Percentiles rank a stretch among this genome's conserved stretches.
These are phyloP conservation scores for Stachybotrys chlorohalonatus DNA, from an alignment of 2,329 filamentous ascomycete genomes.

Conservation along the genomic window DNA sequence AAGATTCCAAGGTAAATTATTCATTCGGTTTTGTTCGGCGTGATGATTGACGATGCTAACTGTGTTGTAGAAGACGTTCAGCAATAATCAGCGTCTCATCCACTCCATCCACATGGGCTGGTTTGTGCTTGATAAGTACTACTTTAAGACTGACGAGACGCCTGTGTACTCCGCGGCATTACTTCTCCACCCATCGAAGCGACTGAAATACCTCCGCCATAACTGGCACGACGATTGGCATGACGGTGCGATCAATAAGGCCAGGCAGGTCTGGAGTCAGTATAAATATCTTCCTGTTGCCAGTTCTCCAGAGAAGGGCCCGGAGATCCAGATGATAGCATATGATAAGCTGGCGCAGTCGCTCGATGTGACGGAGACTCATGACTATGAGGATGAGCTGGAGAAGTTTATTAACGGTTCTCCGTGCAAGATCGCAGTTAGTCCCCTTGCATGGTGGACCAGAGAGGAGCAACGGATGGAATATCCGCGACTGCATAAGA, in stretches of 20 bases:
- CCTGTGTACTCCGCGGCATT: constrained; percentile 1
- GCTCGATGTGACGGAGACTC: background rate
- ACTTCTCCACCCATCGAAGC: background rate
- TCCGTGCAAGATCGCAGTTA: background rate
- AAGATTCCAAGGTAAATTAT: constrained; percentile 3
- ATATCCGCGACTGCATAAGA: constrained; percentile 4
- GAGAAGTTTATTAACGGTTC: constrained; percentile 5
- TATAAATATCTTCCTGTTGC: too few relatives aligned
- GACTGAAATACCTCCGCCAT: background rate
- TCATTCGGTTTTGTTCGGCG: too few relatives aligned
- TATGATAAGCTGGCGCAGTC: constrained; percentile 1
- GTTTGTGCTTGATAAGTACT: constrained; percentile 2
- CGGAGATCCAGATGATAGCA: constrained; percentile 1
- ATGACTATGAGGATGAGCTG: constrained; percentile 3
- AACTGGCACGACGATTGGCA: background rate
- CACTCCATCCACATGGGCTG: constrained; percentile 3
- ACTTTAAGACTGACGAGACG: constrained; percentile 2
- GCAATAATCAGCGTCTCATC: constrained; percentile 1
- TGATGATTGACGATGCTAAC: background rate
- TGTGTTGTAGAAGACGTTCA: background rate
- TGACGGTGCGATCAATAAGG: too few relatives aligned
- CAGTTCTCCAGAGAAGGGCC: too few relatives aligned
- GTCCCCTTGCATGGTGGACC: constrained; percentile 3
- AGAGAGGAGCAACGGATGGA: constrained; percentile 4
- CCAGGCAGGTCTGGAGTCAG: too few relatives aligned